Evolutionary conservation across 805 yeast species (phyloP).

Genomic region (Wickerhamomyces tratensis): DNA sequence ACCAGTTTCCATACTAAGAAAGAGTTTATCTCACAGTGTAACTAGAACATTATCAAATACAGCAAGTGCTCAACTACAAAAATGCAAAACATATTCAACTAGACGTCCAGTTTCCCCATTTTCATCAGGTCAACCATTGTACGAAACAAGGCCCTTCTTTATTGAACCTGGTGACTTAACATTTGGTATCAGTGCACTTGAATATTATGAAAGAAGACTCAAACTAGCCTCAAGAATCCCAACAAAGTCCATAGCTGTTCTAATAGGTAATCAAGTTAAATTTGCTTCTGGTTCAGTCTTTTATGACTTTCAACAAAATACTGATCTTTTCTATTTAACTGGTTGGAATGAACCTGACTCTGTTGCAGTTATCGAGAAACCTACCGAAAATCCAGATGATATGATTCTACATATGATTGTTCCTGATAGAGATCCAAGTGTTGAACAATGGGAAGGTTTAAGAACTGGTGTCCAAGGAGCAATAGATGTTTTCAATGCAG

Average conservation of each 20-base stretch:
- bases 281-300: slow-evolving; percentile 88
- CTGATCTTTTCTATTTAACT: slow-evolving; percentile 75
- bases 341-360: slow-evolving; percentile 93
- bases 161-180: slow-evolving; percentile 74
- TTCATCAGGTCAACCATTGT: slow-evolving; percentile 76
- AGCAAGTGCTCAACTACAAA: no score
- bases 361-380: slow-evolving; percentile 55
- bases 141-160: slow-evolving; percentile 75
- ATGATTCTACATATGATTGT: slow-evolving; percentile 70
- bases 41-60: no score
- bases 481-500: slow-evolving; percentile 79
- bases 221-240: slow-evolving; percentile 50
- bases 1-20: no score
- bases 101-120: slow-evolving; percentile 18
- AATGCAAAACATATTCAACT: background rate
- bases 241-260: slow-evolving; percentile 55
- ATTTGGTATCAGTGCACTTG: slow-evolving; percentile 78
- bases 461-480: slow-evolving; percentile 84
- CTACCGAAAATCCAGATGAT: slow-evolving; percentile 39
- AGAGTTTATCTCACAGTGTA: no score
- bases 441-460: slow-evolving; percentile 93
- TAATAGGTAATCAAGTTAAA: slow-evolving; percentile 64
- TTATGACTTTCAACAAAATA: slow-evolving; percentile 87
- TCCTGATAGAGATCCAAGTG: slow-evolving; percentile 66
- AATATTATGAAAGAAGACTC: slow-evolving; percentile 66